Conservation (phyloP, 1,284 basidiomycete species). For the Rhodofomes roseus region DNA sequence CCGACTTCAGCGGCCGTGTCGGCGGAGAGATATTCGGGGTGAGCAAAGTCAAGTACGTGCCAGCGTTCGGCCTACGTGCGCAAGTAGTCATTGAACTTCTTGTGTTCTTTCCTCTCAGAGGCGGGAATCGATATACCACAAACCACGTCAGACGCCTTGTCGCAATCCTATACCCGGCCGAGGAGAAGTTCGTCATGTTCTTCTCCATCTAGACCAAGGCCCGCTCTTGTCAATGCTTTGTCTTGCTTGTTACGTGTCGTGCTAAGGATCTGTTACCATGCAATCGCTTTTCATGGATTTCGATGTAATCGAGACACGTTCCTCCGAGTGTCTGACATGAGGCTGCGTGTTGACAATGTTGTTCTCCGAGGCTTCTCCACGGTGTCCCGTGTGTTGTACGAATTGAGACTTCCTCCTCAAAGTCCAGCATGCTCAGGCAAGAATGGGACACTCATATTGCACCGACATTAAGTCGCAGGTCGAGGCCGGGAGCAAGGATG, state of each 20-base stretch:
- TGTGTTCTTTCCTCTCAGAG: background rate
- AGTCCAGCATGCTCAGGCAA: too few relatives aligned
- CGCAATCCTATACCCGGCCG: background rate
- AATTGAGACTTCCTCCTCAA: too few relatives aligned
- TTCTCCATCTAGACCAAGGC: background rate
- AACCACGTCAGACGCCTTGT: background rate
- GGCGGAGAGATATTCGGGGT: background rate
- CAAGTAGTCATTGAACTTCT: too few relatives aligned
- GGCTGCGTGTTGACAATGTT: too few relatives aligned
- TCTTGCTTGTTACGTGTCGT: background rate
- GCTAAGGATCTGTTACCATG: background rate
- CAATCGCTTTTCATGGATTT: too few relatives aligned
- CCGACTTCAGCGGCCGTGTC: background rate
- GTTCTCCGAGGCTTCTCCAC: too few relatives aligned
- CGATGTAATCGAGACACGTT: too few relatives aligned
- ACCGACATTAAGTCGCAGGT: too few relatives aligned
- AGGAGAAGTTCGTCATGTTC: conserved; percentile 1
- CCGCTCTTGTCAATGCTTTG: background rate
- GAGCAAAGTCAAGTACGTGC: background rate
- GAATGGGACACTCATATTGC: too few relatives aligned
- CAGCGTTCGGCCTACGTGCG: too few relatives aligned
- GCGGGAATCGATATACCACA: background rate
- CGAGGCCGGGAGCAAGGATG: background rate
- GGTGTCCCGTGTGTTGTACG: too few relatives aligned
- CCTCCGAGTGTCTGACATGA: too few relatives aligned